phyloP scores from a whole-genome alignment of 2,329 filamentous ascomycete species.

The Pestalotiopsis sp. region DNA sequence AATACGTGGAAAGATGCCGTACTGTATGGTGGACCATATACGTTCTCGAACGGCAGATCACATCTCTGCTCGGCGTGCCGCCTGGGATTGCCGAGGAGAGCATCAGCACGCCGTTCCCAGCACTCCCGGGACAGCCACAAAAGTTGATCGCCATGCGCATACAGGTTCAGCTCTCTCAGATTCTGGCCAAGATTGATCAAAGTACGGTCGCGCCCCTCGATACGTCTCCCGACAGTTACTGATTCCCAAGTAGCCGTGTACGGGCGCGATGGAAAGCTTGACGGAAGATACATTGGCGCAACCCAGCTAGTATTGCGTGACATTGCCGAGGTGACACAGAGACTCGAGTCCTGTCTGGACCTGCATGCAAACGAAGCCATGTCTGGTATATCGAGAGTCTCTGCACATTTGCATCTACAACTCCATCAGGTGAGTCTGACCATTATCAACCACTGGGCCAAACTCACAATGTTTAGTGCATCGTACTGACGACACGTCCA shows the following conservation, averaged over 20 bases:
- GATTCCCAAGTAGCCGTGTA: not conserved
- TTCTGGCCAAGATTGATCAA: not conserved
- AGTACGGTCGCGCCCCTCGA: not conserved
- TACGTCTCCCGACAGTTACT: not conserved
- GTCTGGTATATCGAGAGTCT: not conserved
- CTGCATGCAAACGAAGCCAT: not conserved
- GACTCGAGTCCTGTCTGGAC: not conserved
- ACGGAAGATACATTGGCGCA: not conserved
- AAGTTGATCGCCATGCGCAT: not conserved
- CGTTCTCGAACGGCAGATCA: not conserved
- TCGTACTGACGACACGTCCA: not conserved
- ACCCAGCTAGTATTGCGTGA: not conserved
- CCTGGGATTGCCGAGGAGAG: not conserved
- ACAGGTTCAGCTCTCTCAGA: not conserved
- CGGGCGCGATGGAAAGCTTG: not conserved
- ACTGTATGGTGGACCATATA: not conserved
- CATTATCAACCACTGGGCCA: not conserved
- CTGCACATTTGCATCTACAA: not conserved
- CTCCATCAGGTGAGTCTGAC: not conserved
- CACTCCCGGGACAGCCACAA: not conserved
- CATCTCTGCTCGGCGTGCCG: not conserved
- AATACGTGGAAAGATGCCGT: not conserved
- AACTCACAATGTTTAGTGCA: not conserved
- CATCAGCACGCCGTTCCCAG: not conserved
- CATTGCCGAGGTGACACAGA: not conserved